phyloP scores from a whole-genome alignment of 257 asterid species.

The Solanum verrucosum region DNA sequence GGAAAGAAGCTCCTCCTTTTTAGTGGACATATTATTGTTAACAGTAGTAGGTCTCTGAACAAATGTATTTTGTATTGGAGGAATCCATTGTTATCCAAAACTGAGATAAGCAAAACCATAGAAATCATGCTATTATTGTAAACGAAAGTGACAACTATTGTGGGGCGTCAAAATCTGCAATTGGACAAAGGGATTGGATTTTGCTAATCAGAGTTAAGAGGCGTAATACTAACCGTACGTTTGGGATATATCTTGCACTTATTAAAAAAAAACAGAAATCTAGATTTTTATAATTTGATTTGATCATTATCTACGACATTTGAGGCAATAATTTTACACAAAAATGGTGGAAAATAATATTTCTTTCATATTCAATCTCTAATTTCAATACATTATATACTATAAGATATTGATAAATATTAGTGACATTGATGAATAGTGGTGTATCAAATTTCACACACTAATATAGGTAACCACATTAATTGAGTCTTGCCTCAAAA shows the following conservation, averaged over 20 bases:
- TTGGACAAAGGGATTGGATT: conserved; percentile 27
- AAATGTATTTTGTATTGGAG: neutral
- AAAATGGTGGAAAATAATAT: neutral
- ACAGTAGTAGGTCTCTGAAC: conserved; percentile 2
- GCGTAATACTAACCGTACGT: conserved; percentile 1
- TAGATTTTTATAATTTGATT: neutral
- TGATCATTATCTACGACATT: neutral
- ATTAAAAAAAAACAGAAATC: neutral
- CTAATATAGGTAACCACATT: neutral
- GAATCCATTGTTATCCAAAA: conserved; percentile 11
- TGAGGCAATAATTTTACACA: neutral
- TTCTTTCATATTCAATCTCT: neutral
- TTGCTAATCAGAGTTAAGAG: neutral
- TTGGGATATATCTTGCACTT: neutral
- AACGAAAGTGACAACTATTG: neutral
- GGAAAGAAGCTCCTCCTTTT: conserved; percentile 61
- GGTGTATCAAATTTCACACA: neutral
- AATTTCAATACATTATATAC: no score
- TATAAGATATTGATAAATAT: no score
- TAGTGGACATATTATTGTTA: conserved; percentile 35
- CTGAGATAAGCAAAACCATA: neutral
- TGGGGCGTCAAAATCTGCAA: conserved; percentile 37
- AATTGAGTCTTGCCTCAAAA: neutral
- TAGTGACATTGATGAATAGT: no score
- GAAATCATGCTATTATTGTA: neutral